These are phyloP conservation scores for Fusarium domesticum DNA, from an alignment of 2,329 filamentous ascomycete genomes.

Conservation along the genomic window DNA sequence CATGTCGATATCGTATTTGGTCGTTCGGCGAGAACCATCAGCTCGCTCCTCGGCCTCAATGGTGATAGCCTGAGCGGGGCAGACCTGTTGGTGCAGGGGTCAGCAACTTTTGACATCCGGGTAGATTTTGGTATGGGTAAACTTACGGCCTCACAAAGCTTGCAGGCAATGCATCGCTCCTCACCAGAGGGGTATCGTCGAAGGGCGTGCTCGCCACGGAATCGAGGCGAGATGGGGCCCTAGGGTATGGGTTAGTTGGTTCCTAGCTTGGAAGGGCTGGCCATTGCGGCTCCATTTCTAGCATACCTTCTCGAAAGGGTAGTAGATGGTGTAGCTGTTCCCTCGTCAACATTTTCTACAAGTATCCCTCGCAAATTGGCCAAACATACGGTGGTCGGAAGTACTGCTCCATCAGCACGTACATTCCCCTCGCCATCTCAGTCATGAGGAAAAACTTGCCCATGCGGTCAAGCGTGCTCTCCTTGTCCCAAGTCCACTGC, in stretches of 20 bases:
- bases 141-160: constrained; percentile 86
- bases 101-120: constrained; percentile 2
- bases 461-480: constrained; percentile 75
- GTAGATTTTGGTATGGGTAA: neutral
- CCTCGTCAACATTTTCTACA: constrained; percentile 13
- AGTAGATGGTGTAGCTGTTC: constrained; percentile 90
- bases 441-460: constrained; percentile 94
- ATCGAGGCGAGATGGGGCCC: constrained; percentile 94
- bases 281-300: neutral
- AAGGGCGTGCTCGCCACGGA: constrained; percentile 96
- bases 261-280: constrained; percentile 2
- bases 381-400: constrained; percentile 90
- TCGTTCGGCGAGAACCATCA: constrained; percentile 91
- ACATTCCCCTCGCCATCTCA: constrained; percentile 98
- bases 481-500: constrained; percentile 77
- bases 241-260: constrained; percentile 31
- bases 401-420: constrained; percentile 94
- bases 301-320: constrained; percentile 89
- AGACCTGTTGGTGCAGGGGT: constrained; percentile 55
- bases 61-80: constrained; percentile 96
- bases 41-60: constrained; percentile 98
- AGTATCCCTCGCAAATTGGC: neutral
- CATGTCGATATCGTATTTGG: constrained; percentile 99
- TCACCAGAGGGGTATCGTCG: constrained; percentile 95
- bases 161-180: constrained; percentile 99